Evolutionary conservation across 2,329 filamentous ascomycete genomes (phyloP).

Genomic region (Nakataea oryzae): DNA sequence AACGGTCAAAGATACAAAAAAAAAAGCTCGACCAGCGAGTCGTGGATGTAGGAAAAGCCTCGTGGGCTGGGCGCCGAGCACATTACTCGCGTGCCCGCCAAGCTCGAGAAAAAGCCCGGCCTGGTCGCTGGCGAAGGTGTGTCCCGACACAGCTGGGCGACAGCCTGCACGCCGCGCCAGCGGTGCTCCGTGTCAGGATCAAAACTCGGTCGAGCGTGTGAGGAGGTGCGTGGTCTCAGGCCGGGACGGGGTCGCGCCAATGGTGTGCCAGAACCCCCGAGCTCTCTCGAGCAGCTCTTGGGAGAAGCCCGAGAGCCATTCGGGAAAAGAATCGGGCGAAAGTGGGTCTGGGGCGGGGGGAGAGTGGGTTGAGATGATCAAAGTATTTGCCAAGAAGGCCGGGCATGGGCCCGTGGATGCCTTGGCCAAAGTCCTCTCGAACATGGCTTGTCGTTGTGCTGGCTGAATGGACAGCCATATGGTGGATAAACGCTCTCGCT

Average conservation of each 20-base stretch:
- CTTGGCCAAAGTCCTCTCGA: neutral
- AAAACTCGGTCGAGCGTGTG: neutral
- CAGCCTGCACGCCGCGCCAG: neutral
- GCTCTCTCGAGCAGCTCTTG: neutral
- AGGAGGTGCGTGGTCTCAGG: neutral
- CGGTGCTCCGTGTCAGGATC: neutral
- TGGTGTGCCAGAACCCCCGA: neutral
- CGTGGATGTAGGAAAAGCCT: slow-evolving; percentile 22
- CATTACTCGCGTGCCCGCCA: slow-evolving; percentile 1
- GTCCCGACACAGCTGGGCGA: neutral
- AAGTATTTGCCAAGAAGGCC: too few species aligned
- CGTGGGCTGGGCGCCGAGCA: slow-evolving; percentile 20
- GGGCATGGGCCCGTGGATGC: too few species aligned
- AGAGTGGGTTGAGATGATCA: too few species aligned
- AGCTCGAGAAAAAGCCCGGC: neutral
- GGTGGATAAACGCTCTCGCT: too few species aligned
- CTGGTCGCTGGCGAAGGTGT: neutral
- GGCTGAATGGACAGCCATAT: too few species aligned
- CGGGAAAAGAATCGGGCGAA: neutral
- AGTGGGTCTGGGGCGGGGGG: neutral
- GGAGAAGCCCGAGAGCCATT: neutral
- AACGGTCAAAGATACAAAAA: slow-evolving; percentile 26
- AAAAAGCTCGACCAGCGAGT: slow-evolving; percentile 18
- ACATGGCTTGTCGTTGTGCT: neutral
- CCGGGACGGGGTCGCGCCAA: neutral